Evolutionary conservation across 2,329 filamentous ascomycete species (phyloP).

Genomic region (Penicillium sumatraense): DNA sequence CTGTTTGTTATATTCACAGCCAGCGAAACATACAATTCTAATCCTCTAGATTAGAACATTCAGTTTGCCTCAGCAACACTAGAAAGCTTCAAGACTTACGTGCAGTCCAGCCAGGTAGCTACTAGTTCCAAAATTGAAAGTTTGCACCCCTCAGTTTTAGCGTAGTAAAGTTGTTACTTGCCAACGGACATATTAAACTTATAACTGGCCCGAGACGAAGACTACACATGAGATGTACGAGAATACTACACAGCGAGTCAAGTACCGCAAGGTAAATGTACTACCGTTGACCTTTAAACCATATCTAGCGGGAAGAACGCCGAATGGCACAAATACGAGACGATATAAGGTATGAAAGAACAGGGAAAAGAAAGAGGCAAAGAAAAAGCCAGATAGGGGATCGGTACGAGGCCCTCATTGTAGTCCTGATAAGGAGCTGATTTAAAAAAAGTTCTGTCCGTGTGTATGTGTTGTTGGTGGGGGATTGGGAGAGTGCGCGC

Average conservation of each 20-base stretch:
- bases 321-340: conserved; percentile 25
- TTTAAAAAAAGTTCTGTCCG: conserved; percentile 32
- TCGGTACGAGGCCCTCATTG: conserved; percentile 29
- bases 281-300: conserved; percentile 20
- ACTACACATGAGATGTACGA: background rate
- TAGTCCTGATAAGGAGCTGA: conserved; percentile 33
- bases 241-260: background rate
- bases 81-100: no score
- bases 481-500: conserved; percentile 32
- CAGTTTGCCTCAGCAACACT: no score
- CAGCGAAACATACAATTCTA: no score
- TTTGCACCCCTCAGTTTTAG: no score
- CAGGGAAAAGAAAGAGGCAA: conserved; percentile 10
- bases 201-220: no score
- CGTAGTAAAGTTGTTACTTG: background rate
- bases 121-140: no score
- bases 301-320: conserved; percentile 29
- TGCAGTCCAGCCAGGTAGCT: no score
- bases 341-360: conserved; percentile 9
- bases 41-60: no score
- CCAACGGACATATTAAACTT: no score
- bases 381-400: conserved; percentile 25
- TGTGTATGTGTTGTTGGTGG: conserved; percentile 28
- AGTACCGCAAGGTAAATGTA: conserved; percentile 6
- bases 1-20: no score